Percentiles rank a stretch among this genome's conserved stretches.
Evolutionary conservation across 2,329 filamentous ascomycete species (phyloP).

Genomic region (Fusarium begoniae): DNA sequence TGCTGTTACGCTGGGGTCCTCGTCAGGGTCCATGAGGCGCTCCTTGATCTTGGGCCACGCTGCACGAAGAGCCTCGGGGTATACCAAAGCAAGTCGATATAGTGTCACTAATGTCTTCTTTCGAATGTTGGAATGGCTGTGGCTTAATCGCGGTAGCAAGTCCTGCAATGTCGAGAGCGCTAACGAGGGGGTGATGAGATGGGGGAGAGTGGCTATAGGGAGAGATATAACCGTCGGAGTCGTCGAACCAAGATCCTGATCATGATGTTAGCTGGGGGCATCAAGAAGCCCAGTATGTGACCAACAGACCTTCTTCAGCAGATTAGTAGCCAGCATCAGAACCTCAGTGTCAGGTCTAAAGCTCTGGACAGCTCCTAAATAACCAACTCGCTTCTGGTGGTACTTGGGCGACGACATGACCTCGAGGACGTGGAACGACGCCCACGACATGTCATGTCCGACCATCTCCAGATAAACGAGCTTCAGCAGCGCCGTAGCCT

Average conservation of each 20-base stretch:
- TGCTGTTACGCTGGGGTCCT: conserved; percentile 92
- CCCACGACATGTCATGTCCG: conserved; percentile 99
- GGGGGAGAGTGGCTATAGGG: conserved; percentile 89
- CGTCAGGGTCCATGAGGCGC: conserved; percentile 85
- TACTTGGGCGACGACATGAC: conserved; percentile 98
- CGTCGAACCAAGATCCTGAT: conserved; percentile 74
- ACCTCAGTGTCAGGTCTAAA: conserved; percentile 97
- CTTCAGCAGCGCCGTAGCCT: conserved; percentile 95
- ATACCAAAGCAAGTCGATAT: conserved; percentile 93
- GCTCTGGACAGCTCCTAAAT: conserved; percentile 94
- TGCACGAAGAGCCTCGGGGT: conserved; percentile 89
- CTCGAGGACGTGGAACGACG: conserved; percentile 96
- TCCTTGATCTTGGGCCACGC: conserved; percentile 99
- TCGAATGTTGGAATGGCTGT: conserved; percentile 84
- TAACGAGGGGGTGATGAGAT: conserved; percentile 91
- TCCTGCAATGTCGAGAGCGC: conserved; percentile 90
- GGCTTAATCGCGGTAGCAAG: conserved; percentile 83
- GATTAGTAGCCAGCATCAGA: conserved; percentile 94
- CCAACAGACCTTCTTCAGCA: conserved; percentile 82
- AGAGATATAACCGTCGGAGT: conserved; percentile 82
- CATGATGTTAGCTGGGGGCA: neutral
- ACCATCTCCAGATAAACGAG: conserved; percentile 99
- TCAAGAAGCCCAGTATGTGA: neutral
- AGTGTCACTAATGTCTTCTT: conserved; percentile 97
- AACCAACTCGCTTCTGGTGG: conserved; percentile 93